Percentiles rank a stretch among this genome's conserved stretches.
Evolutionary conservation across 768 basidiomycete species (phyloP).

Genomic region (Leccinum incarnatum): DNA sequence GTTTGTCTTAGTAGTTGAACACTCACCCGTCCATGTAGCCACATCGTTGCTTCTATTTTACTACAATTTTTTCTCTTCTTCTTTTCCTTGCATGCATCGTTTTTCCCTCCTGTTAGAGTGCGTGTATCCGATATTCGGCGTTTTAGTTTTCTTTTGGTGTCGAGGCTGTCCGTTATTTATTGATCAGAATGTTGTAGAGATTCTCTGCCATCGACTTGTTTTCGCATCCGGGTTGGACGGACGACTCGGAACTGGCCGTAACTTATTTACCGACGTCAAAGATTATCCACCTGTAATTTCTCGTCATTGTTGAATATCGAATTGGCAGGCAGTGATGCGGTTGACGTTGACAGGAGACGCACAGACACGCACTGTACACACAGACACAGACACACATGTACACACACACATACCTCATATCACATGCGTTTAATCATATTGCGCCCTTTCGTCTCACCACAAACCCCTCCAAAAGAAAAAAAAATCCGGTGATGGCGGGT

Average conservation of each 20-base stretch:
- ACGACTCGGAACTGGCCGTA: not conserved
- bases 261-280: constrained; percentile 14
- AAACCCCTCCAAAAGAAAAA: not conserved
- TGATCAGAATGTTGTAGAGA: constrained; percentile 20
- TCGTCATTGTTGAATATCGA: not conserved
- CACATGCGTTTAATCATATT: not conserved
- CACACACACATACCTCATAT: not conserved
- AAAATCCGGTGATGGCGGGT: not conserved
- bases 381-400: not conserved
- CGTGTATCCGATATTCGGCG: constrained; percentile 18
- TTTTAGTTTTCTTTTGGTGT: constrained; percentile 1
- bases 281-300: constrained; percentile 14
- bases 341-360: not conserved
- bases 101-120: not conserved
- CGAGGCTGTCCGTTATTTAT: constrained; percentile 7
- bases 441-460: too few species aligned
- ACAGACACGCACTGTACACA: not conserved
- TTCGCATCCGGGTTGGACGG: constrained; percentile 13
- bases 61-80: not conserved
- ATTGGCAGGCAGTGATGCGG: not conserved
- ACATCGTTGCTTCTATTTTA: not conserved
- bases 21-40: constrained; percentile 12
- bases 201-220: constrained; percentile 10
- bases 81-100: constrained; percentile 6
- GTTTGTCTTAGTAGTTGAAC: not conserved